A percentile compares a stretch with the other conserved stretches of the same genome.
Evolutionary conservation across 23 red algal genomes (phyloP).

Genomic region (Gracilaria domingensis): DNA sequence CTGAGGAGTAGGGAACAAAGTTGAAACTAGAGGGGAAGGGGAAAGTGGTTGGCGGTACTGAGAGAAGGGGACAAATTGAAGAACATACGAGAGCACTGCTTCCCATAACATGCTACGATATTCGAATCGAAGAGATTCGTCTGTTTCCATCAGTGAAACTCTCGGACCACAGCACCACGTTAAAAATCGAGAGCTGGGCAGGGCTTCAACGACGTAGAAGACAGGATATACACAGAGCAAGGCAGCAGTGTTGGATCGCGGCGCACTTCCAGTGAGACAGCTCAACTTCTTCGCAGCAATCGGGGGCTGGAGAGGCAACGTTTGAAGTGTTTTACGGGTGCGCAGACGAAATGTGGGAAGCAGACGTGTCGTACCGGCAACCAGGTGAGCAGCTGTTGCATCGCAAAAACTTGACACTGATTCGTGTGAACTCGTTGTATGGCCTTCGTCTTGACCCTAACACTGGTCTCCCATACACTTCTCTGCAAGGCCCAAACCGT

Average conservation of each 20-base stretch:
- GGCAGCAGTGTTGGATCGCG: constrained; percentile 13
- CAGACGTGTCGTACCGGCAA: not conserved
- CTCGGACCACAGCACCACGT: not conserved
- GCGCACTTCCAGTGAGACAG: not conserved
- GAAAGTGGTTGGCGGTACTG: not conserved
- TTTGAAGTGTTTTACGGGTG: not conserved
- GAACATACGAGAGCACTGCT: not conserved
- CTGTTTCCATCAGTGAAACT: not conserved
- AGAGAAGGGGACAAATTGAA: not conserved
- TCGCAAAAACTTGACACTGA: not conserved
- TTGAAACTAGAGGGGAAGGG: not conserved
- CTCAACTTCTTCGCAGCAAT: not conserved
- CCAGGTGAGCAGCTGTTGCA: not conserved
- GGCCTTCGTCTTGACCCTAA: not conserved
- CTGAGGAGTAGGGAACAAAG: not conserved
- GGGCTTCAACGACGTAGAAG: not conserved
- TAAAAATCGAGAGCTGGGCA: not conserved
- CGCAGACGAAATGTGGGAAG: constrained; percentile 1
- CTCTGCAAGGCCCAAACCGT: not conserved
- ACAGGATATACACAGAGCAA: not conserved
- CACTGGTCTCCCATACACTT: not conserved
- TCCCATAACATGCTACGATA: not conserved
- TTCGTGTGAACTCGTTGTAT: constrained; percentile 7
- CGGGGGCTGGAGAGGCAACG: not conserved
- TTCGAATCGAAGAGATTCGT: not conserved